Evolutionary conservation across 768 basidiomycete genomes (phyloP), one percentile per base, ranked within the genome.

Genomic region (Hypsizygus marmoreus): DNA sequence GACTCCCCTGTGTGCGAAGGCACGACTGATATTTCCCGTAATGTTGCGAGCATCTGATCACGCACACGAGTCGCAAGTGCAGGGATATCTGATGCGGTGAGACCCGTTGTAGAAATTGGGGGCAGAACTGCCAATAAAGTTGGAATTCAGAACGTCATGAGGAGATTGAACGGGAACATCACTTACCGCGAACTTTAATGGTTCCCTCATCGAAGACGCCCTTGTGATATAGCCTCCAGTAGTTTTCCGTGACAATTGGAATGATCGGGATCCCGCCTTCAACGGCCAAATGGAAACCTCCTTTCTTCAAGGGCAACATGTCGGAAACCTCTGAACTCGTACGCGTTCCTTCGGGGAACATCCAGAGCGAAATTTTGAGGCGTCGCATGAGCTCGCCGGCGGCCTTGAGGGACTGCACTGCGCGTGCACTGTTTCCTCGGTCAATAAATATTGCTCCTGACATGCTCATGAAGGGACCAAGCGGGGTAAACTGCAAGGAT

Each of bases 301-400:
- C 97, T 67, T 97, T 99, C 76, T 99, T 99, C 74, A 99, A 86
- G 2, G 91, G 87, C 4, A 89, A 74, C 62, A 99, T 68, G 24
- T 80, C 76, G 6, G 87, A 78, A 24, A 74, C 68, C 50, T 84
- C 73, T 16, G 77, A 76, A 46, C 79, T 79, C 33, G 91, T 82
- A 26, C 95, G 82, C 9, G 97, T 99, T 23, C 97, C 97, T 70
- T 98, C 97, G 1, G 95, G 92, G 69, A 92, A 98, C 67, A 99
- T 84, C 88, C 91, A 95, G 36, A 98, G 68, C 12, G 91, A 92
- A 13, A 88, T 76, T 50, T 80, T 68, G 28, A 71, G 65, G 24
- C 64, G 56, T 69, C 88, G 89, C 84, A 98, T 91, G 31, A 77
- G 73, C 55, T 87, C 76, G 1, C 86, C 91, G 0, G 92, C 95